Evolutionary conservation across 148 eudicot genomes (phyloP), one percentile per base, ranked within the genome.

Genomic region (Polygonum aviculare): DNA sequence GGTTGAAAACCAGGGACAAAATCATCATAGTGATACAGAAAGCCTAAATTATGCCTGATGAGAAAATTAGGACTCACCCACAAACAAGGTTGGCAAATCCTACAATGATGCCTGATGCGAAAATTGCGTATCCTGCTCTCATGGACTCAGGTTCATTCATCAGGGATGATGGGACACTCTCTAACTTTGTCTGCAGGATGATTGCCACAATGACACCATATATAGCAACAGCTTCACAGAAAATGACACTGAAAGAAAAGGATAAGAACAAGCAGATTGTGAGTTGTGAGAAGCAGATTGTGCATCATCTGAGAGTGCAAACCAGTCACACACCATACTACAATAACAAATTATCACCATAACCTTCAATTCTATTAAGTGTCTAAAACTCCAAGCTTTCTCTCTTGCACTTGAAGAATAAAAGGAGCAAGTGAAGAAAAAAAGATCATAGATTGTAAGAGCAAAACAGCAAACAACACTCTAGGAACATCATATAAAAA

Each of bases 121-220:
- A 95, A 76, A 95, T 95, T 6, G 99, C 96, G 70, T 95, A 95
- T 81, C 99, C 99, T 19, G 99, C 99, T 87, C 99, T 86, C 36
- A 95, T 85, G 50, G 99, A 90, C 83, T 95, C 96, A 0, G 97
- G 86, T 52, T 77, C 87, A 75, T 92, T 86, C 31, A 95, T 70
- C 78, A 82, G 84, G 70, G 94, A 81, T 12, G 84, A 15, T 73
- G 96, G 96, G 62, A 95, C 99, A 78, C 94, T 95, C 82, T 95
- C 97, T 78, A 95, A 81, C 82, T 92, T 95, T 38, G 96, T 95
- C 84, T 95, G 99, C 80, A 92, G 86, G 80, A 95, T 95, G 83
- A 95, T 95, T 41, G 99, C 99, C 82, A 93, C 99, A 51, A 93
- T 95, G 80, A 95, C 99, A 49, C 99, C 99, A 81, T 95, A 95